A percentile compares a stretch with the other conserved stretches of the same genome.
phyloP scores from a whole-genome alignment of 2,329 filamentous ascomycete genomes.

The Aspergillus sp. region DNA sequence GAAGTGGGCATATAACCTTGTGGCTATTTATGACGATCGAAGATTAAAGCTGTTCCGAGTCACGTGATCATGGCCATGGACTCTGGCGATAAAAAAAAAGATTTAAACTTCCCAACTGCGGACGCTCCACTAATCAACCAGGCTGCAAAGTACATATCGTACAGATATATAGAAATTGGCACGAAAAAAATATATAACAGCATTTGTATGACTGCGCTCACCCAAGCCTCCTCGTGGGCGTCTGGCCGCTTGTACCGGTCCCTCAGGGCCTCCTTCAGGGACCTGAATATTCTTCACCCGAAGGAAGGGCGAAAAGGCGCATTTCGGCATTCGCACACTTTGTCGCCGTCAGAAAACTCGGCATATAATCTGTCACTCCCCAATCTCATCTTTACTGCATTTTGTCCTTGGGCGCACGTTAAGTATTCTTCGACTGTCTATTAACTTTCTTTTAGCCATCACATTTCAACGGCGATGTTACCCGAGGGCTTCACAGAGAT shows the following conservation, averaged over 20 bases:
- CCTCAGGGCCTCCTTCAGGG: constrained; percentile 5
- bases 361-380: neutral
- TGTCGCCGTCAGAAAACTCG: neutral
- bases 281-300: constrained; percentile 3
- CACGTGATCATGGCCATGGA: too few relatives aligned
- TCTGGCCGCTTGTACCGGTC: neutral
- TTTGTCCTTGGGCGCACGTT: neutral
- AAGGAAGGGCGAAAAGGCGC: neutral
- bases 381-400: neutral
- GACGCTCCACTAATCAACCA: too few relatives aligned
- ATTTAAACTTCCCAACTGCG: too few relatives aligned
- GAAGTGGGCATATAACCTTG: too few relatives aligned
- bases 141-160: too few relatives aligned
- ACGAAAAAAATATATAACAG: too few relatives aligned
- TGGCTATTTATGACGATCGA: too few relatives aligned
- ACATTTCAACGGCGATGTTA: neutral
- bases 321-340: neutral
- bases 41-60: too few relatives aligned
- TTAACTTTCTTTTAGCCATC: neutral
- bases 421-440: neutral
- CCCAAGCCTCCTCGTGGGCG: neutral
- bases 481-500: neutral
- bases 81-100: too few relatives aligned
- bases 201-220: constrained; percentile 4
- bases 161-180: too few relatives aligned